Base-by-base conservation (phyloP, 306 rosid species). In the Cucurbita moschata region DNA sequence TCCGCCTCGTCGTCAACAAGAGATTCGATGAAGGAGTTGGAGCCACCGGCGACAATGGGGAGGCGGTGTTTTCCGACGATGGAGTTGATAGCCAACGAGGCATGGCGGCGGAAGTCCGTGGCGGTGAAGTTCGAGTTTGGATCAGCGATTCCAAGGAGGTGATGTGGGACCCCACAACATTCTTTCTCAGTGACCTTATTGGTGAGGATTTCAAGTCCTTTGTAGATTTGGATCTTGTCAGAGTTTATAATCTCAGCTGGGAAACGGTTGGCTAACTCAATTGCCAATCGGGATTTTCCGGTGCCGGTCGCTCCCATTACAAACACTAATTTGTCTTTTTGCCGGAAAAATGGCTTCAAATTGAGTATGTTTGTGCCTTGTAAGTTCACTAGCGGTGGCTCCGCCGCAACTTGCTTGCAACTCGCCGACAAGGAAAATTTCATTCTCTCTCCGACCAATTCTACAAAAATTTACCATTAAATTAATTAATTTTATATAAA, bases 301-400 rank as follows among this genome's bases (percentile, higher is more conserved):
- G 86, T 83, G 5, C 90, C 97, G 61, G 97, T 91, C 15, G 97
- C 90, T 0, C 97, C 97, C 83, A 89, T 82, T 14, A 91, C 80
- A 9, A 89, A 72, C 5, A 89, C 83, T 1, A 85, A 91, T 81
- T 91, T 91, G 1, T 85, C 88, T 79, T 84, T 85, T 14, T 70
- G 85, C 13, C 80, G 74, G 59, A 83, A 88, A 30, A 85, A 49
- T 0, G 84, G 68, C 7, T 75, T 76, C 74, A 78, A 72, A 68
- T 66, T 78, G 12, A 86, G 64, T 6, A 7, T 59, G 53, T 68
- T 54, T 60, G 54, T 47, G n/a, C 77, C 71, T 72, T 85, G 80
- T 72, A 87, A 84, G 64, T 53, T 77, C 57, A 81, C 78, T 6
- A 79, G 52, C 14, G 89, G 83, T 52, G 76, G 79, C 49, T 62